phyloP scores from a whole-genome alignment of 2,329 filamentous ascomycete species.

The Ascochyta clinopodiicola region DNA sequence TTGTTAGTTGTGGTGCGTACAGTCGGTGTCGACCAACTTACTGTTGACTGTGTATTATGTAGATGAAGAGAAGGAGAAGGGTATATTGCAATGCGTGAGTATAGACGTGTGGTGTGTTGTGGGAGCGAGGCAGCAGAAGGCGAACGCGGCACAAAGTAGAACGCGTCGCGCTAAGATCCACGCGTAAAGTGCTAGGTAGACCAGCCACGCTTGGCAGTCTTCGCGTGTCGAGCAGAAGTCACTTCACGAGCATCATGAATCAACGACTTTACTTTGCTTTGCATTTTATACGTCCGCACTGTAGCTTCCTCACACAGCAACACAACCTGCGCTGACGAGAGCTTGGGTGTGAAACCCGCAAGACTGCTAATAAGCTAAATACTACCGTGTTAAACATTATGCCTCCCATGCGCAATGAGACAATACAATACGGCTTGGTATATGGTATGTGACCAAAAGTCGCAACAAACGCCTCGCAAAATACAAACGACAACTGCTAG shows the following conservation, averaged over 20 bases:
- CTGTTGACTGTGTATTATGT: conserved; percentile 15
- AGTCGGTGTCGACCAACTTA: not conserved
- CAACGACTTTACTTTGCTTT: not conserved
- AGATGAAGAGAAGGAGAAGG: not conserved
- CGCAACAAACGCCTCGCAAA: conserved; percentile 6
- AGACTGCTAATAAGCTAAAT: conserved; percentile 1
- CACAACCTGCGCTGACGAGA: conserved; percentile 2
- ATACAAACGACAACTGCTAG: not conserved
- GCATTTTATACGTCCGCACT: not conserved
- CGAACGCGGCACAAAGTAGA: conserved; percentile 5
- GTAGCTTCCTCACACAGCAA: conserved; percentile 13
- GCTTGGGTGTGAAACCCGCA: conserved; percentile 3
- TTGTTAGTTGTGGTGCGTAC: conserved; percentile 24
- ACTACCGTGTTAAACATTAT: conserved; percentile 7
- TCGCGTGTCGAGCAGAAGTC: too few species aligned
- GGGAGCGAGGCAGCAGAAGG: conserved; percentile 9
- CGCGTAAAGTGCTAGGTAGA: conserved; percentile 16
- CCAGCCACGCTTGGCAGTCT: conserved; percentile 1
- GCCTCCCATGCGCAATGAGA: conserved; percentile 3
- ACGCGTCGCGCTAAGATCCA: conserved; percentile 5
- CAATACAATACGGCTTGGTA: not conserved
- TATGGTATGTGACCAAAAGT: conserved; percentile 6
- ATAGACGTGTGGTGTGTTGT: not conserved
- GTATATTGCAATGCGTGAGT: not conserved
- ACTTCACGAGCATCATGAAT: too few species aligned